A percentile compares a stretch with the other conserved stretches of the same genome.
Evolutionary conservation across 1,139 yeast species (phyloP).

Genomic region (Keqinozyma sinolaborantium): DNA sequence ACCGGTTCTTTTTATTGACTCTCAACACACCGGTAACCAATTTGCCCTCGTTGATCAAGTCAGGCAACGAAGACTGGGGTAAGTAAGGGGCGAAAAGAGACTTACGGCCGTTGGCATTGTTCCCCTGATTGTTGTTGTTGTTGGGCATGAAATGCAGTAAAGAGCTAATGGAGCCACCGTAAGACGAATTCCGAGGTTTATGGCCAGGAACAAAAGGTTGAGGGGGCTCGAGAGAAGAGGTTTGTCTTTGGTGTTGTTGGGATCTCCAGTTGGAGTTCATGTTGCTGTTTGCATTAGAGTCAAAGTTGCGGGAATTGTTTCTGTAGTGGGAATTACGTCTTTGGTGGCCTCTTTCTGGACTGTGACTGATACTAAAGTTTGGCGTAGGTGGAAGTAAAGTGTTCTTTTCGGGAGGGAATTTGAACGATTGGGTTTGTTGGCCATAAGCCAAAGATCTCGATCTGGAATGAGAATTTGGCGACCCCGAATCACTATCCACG

Average conservation of each 20-base stretch:
- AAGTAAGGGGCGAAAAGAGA: slow-evolving; percentile 93
- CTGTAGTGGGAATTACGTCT: slow-evolving; percentile 52
- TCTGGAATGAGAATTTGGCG: slow-evolving; percentile 24
- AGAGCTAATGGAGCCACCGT: slow-evolving; percentile 65
- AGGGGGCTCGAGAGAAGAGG: slow-evolving; percentile 45
- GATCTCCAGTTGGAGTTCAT: slow-evolving; percentile 67
- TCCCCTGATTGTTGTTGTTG: slow-evolving; percentile 15
- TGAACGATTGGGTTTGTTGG: slow-evolving; percentile 36
- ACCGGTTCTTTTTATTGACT: slow-evolving; percentile 91
- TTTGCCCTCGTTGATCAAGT: slow-evolving; percentile 82
- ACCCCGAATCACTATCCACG: slow-evolving; percentile 10
- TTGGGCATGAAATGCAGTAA: slow-evolving; percentile 36
- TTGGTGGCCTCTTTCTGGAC: slow-evolving; percentile 43
- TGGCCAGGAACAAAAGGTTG: slow-evolving; percentile 74
- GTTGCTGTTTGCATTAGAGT: slow-evolving; percentile 31
- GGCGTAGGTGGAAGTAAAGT: slow-evolving; percentile 46
- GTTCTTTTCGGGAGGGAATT: slow-evolving; percentile 37
- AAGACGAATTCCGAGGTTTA: slow-evolving; percentile 63
- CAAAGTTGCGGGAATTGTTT: slow-evolving; percentile 57
- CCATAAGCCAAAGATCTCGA: slow-evolving; percentile 43
- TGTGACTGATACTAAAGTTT: slow-evolving; percentile 34
- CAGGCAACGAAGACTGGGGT: slow-evolving; percentile 92
- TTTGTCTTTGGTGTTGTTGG: slow-evolving; percentile 32
- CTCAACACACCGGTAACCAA: slow-evolving; percentile 89
- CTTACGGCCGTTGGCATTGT: slow-evolving; percentile 53